These are phyloP conservation scores for Ceratopteris richardii DNA, from an alignment of 75 land plant species.

Conservation along the genomic window DNA sequence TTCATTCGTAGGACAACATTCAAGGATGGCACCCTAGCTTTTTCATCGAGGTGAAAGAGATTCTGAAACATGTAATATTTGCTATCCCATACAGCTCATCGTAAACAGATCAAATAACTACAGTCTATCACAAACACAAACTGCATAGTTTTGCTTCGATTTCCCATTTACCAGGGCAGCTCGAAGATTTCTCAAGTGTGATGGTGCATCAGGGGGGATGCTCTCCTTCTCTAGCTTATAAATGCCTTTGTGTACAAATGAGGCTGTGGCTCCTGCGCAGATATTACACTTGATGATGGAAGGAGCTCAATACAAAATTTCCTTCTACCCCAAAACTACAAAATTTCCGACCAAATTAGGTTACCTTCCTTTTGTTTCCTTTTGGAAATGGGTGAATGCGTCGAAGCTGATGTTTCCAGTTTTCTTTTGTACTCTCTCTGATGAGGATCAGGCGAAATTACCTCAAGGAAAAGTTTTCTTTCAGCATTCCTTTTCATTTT, in stretches of 20 bases:
- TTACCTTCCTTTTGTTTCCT: background rate
- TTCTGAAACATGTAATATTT: background rate
- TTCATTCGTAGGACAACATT: background rate
- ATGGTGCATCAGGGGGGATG: constrained; percentile 9
- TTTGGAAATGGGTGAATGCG: background rate
- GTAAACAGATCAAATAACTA: too few species aligned
- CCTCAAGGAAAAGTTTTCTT: too few species aligned
- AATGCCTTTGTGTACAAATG: background rate
- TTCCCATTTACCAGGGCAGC: constrained; percentile 10
- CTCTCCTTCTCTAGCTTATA: constrained; percentile 6
- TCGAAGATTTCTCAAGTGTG: constrained; percentile 7
- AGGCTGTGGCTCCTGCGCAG: background rate
- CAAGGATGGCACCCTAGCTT: background rate
- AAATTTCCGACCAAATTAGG: background rate
- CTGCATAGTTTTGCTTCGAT: too few species aligned
- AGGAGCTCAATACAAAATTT: background rate
- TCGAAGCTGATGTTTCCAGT: too few species aligned
- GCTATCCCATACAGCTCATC: too few species aligned
- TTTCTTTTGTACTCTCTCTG: too few species aligned
- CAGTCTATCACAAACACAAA: too few species aligned
- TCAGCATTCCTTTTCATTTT: too few species aligned
- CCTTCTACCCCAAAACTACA: background rate
- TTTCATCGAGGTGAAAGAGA: background rate
- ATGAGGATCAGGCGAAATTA: too few species aligned
- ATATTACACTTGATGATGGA: background rate